Evolutionary conservation across 2,329 filamentous ascomycete genomes (phyloP), one percentile per base, ranked within the genome.

Genomic region (Mycosphaerella sp.): DNA sequence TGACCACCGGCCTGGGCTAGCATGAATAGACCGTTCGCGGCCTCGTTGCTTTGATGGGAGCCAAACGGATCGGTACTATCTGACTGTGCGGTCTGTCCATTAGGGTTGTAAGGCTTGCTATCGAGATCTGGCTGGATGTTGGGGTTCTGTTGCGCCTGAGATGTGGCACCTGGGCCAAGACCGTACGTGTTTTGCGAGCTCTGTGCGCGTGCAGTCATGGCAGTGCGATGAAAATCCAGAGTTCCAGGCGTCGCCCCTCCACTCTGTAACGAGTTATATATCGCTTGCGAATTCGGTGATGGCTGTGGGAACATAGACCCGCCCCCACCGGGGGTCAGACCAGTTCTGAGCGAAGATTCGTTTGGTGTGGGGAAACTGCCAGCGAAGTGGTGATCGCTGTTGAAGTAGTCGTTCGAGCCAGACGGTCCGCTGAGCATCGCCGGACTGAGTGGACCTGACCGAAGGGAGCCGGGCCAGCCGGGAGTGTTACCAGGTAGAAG

Each of bases 241-340:
- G 91, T 95, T 55, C 85, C 85, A 7, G 93, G 93, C 1, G 93
- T 98, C 3, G 89, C 86, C 50, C 85, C 87, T 58, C 87, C 87
- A 65, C 81, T 87, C 58, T 87, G 83, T 34, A 93, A 74, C 59
- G 86, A 85, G 55, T 85, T 85, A 70, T 90, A 88, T 6, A 96
- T 73, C 44, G 86, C 86, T 73, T 89, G 85, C 0, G 88, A 87
- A 68, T 87, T 94, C 4, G 89, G 90, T 67, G 87, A 95, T 2
- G 89, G 86, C 49, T 86, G 87, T 50, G 91, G 89, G 75, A 97
- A 97, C 89, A 97, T 97, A 62, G 90, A 95, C 62, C 90, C 91
- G 68, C 90, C 89, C 60, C 91, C 91, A 54, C 93, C 93, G 43
- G 93, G 93, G 47, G 93, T 97, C 60, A 97, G 73, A 50, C 93